Evolutionary conservation across 139 green algal genomes (phyloP).

Genomic region (Picochlorum sp.): DNA sequence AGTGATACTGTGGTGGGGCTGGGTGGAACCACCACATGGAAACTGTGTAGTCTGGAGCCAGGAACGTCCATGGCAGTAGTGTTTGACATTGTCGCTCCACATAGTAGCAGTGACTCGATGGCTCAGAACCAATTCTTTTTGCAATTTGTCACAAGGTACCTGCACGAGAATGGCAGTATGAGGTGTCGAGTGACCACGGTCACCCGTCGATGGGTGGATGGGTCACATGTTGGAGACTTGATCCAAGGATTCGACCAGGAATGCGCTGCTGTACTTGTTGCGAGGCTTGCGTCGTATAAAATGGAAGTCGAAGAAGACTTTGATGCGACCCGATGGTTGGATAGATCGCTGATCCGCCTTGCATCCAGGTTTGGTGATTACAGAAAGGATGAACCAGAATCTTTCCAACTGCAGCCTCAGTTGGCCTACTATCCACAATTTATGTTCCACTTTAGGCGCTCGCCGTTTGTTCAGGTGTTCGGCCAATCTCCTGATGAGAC

Average conservation of each 20-base stretch:
- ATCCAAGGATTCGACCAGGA: conserved; percentile 94
- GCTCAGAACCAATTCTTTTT: conserved; percentile 76
- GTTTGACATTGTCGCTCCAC: conserved; percentile 70
- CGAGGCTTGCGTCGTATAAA: conserved; percentile 67
- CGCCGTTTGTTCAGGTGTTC: conserved; percentile 95
- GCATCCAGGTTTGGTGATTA: conserved; percentile 47
- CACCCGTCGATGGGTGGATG: conserved; percentile 72
- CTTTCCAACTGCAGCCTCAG: conserved; percentile 78
- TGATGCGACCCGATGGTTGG: conserved; percentile 91
- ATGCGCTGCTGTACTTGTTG: conserved; percentile 82
- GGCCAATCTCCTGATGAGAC: conserved; percentile 96
- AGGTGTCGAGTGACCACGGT: conserved; percentile 86
- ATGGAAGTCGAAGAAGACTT: conserved; percentile 96
- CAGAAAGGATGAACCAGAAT: conserved; percentile 85
- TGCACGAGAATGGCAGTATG: conserved; percentile 64
- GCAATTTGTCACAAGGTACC: conserved; percentile 89
- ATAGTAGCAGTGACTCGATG: conserved; percentile 5
- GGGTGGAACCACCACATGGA: conserved; percentile 87
- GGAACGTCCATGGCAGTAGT: conserved; percentile 68
- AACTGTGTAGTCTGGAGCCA: conserved; percentile 63
- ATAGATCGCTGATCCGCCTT: conserved; percentile 57
- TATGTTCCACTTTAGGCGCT: conserved; percentile 97
- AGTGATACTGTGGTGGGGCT: conserved; percentile 76
- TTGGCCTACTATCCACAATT: conserved; percentile 96
- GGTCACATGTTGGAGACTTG: conserved; percentile 53